Percentiles rank a stretch among this genome's conserved stretches.
phyloP scores from a whole-genome alignment of 108 stramenopile species.

The Pseudonitzschia pungens region DNA sequence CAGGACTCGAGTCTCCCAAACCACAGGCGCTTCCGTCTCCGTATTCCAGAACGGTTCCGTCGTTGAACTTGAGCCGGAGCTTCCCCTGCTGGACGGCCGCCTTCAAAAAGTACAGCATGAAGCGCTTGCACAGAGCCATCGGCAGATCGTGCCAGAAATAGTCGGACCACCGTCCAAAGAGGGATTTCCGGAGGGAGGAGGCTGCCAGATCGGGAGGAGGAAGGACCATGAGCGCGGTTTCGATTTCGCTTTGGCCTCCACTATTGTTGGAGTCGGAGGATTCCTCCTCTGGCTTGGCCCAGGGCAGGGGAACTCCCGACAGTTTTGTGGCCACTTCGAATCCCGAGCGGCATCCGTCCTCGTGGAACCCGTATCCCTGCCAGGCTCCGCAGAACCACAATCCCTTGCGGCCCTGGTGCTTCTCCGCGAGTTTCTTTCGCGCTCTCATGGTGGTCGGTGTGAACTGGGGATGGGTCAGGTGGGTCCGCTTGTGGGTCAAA shows the following conservation, averaged over 20 bases:
- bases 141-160: constrained; percentile 59
- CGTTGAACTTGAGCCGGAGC: constrained; percentile 67
- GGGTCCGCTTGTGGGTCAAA: constrained; percentile 49
- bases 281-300: constrained; percentile 36
- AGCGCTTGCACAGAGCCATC: constrained; percentile 58
- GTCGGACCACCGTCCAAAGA: constrained; percentile 34
- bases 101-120: constrained; percentile 62
- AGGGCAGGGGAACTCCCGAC: constrained; percentile 64
- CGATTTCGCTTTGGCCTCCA: not conserved
- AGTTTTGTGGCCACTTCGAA: constrained; percentile 77
- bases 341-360: constrained; percentile 91
- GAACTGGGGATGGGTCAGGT: constrained; percentile 91
- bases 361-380: constrained; percentile 96
- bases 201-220: constrained; percentile 64
- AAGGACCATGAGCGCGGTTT: constrained; percentile 38
- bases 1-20: constrained; percentile 49
- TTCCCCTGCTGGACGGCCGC: constrained; percentile 61
- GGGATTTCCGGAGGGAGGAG: constrained; percentile 10
- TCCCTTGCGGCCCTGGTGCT: constrained; percentile 72
- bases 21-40: constrained; percentile 65
- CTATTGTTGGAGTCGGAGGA: not conserved
- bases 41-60: constrained; percentile 65
- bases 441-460: constrained; percentile 66
- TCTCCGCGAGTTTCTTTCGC: constrained; percentile 45
- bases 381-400: constrained; percentile 95